These are phyloP conservation scores for Phytophthora rubi DNA, from an alignment of 352 stramenopile species.

Conservation along the genomic window DNA sequence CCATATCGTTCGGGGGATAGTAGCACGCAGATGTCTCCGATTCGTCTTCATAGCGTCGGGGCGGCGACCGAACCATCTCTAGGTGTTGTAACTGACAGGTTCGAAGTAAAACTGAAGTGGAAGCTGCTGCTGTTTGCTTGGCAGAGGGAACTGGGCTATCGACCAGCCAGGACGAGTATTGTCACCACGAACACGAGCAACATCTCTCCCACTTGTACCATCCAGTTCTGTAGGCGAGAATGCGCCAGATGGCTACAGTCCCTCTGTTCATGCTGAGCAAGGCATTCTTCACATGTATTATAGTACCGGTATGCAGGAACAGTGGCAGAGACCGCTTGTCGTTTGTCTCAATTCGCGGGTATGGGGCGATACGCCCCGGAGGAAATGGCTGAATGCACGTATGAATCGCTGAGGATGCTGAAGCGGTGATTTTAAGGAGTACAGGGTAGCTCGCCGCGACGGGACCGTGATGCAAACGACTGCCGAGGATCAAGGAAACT, in stretches of 20 bases:
- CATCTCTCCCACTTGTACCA: conserved; percentile 12
- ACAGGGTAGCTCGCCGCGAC: conserved; percentile 5
- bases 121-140: conserved; percentile 2
- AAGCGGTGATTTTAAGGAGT: no score
- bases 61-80: conserved; percentile 32
- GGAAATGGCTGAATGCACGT: no score
- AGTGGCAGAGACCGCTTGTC: conserved; percentile 2
- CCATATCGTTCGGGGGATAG: conserved; percentile 39
- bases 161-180: neutral
- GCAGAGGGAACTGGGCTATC: conserved; percentile 21
- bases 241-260: conserved; percentile 2
- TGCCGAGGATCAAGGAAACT: neutral
- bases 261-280: neutral
- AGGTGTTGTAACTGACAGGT: conserved; percentile 18
- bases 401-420: no score
- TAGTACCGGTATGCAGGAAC: neutral
- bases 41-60: conserved; percentile 32
- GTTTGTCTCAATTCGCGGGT: conserved; percentile 11
- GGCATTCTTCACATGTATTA: neutral
- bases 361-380: no score
- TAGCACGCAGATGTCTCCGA: conserved; percentile 33
- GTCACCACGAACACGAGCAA: conserved; percentile 10
- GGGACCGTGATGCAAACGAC: conserved; percentile 20
- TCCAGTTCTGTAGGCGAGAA: neutral
- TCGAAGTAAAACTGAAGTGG: conserved; percentile 33